These are phyloP conservation scores for Globisporangium barbulae DNA, from an alignment of 352 stramenopile genomes.

Conservation along the genomic window DNA sequence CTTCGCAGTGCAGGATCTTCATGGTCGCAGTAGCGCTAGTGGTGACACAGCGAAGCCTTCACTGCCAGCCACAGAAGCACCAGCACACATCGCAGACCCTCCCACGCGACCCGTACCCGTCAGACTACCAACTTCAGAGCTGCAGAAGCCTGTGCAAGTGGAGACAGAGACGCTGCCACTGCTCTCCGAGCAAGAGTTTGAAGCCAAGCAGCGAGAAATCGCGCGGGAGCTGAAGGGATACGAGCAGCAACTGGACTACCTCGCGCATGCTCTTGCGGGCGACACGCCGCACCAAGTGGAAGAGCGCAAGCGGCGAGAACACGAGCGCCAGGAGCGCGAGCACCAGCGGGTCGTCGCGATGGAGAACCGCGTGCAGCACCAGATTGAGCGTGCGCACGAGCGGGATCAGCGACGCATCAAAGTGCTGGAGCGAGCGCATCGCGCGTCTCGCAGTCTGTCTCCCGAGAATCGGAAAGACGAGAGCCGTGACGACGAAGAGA, in stretches of 20 bases:
- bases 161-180: conserved; percentile 4
- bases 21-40: neutral
- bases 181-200: conserved; percentile 30
- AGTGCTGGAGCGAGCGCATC: conserved; percentile 27
- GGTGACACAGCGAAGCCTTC: neutral
- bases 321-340: conserved; percentile 46
- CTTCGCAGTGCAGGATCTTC: neutral
- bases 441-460: conserved; percentile 36
- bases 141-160: neutral
- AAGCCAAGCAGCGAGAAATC: conserved; percentile 29
- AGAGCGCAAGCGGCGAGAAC: conserved; percentile 43
- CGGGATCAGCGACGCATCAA: conserved; percentile 34
- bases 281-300: conserved; percentile 65
- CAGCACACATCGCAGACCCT: neutral
- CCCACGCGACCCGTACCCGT: neutral
- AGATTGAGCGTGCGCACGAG: conserved; percentile 46
- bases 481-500: neutral
- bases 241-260: conserved; percentile 44
- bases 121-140: neutral
- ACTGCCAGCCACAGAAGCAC: neutral
- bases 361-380: conserved; percentile 45
- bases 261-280: conserved; percentile 59
- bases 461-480: conserved; percentile 18
- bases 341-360: conserved; percentile 39
- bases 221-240: conserved; percentile 21